A percentile compares a stretch with the other conserved stretches of the same genome.
These are phyloP conservation scores for Teratosphaeria nubilosa DNA, from an alignment of 2,329 filamentous ascomycete species.

Conservation along the genomic window DNA sequence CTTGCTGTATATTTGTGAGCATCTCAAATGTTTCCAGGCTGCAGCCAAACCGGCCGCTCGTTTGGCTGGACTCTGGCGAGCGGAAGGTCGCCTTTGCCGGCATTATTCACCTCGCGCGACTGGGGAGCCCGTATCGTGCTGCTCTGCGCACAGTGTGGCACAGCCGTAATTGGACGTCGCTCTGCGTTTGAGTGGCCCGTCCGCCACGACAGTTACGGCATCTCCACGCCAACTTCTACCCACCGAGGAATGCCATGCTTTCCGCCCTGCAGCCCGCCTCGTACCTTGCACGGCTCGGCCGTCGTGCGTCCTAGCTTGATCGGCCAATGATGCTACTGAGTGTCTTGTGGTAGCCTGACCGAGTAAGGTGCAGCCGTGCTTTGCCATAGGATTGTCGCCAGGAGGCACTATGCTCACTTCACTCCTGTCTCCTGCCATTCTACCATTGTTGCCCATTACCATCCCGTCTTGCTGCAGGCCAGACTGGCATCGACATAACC, in stretches of 20 bases:
- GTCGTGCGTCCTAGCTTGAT: conserved; percentile 8
- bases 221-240: not conserved
- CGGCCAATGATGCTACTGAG: conserved; percentile 14
- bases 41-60: not conserved
- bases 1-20: not conserved
- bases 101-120: no score
- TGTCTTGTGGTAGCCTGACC: conserved; percentile 12
- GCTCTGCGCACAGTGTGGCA: conserved; percentile 6
- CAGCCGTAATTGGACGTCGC: conserved; percentile 8
- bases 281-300: conserved; percentile 17
- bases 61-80: not conserved
- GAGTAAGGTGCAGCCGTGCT: conserved; percentile 12
- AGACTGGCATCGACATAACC: not conserved
- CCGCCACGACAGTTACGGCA: conserved; percentile 1
- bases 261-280: conserved; percentile 4
- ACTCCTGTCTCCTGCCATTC: not conserved
- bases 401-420: conserved; percentile 6
- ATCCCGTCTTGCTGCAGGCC: not conserved
- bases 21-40: not conserved
- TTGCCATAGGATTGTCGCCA: conserved; percentile 8
- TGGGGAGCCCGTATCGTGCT: not conserved
- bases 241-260: conserved; percentile 10
- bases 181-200: not conserved
- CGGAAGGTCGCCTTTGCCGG: no score
- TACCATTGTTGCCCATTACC: not conserved